Evolutionary conservation across 768 basidiomycete genomes (phyloP).

Genomic region (Suillus fuscotomentosus): DNA sequence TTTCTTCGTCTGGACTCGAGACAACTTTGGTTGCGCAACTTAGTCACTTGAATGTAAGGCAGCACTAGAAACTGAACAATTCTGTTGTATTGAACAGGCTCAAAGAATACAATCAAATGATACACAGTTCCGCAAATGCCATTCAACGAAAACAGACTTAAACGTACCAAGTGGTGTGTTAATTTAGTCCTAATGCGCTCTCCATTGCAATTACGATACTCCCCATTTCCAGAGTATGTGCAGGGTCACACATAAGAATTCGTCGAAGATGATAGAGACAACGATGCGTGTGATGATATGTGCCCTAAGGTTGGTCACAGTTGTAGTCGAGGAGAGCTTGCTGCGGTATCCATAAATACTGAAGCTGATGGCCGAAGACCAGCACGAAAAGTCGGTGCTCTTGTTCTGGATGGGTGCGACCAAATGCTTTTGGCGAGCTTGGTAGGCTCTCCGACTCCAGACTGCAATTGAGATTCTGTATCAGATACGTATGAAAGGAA

Average conservation of each 20-base stretch:
- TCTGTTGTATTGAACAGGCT: too few relatives aligned
- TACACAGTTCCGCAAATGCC: not conserved
- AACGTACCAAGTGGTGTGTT: not conserved
- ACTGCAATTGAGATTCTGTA: not conserved
- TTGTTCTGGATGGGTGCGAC: not conserved
- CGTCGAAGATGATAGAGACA: slow-evolving; percentile 40
- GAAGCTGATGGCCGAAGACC: not conserved
- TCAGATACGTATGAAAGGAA: not conserved
- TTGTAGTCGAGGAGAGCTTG: not conserved
- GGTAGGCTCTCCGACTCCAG: not conserved
- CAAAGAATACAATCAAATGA: not conserved
- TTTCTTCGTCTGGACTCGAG: too few relatives aligned
- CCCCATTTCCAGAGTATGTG: slow-evolving; percentile 25
- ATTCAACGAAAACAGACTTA: not conserved
- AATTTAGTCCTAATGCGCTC: not conserved
- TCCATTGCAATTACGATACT: not conserved
- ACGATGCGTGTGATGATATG: slow-evolving; percentile 29
- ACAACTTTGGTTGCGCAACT: too few relatives aligned
- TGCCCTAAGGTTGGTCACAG: not conserved
- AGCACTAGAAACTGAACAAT: too few relatives aligned
- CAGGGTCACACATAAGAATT: slow-evolving; percentile 29
- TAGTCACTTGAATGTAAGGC: too few relatives aligned
- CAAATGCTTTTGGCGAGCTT: not conserved
- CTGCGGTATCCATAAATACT: not conserved
- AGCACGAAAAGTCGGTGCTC: not conserved